These are phyloP conservation scores for Lasiosphaeria hispida DNA, from an alignment of 495 filamentous ascomycete genomes.

Conservation along the genomic window DNA sequence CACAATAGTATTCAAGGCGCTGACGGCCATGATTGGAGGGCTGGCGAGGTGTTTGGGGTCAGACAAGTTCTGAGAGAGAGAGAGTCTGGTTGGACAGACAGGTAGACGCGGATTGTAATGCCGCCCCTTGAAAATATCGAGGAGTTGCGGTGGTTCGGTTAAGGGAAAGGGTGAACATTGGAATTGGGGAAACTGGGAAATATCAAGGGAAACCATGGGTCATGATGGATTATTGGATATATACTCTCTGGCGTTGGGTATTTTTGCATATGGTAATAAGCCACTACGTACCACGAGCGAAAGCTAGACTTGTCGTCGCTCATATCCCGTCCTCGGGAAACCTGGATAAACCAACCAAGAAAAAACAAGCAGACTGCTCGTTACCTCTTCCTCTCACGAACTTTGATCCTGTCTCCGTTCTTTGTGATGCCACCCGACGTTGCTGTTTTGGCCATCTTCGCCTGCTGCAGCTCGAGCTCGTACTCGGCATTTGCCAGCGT, in stretches of 20 bases:
- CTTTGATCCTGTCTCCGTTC: slow-evolving; percentile 77
- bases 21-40: slow-evolving; percentile 36
- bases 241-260: slow-evolving; percentile 1
- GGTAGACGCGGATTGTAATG: too few relatives aligned
- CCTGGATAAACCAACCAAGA: slow-evolving; percentile 8
- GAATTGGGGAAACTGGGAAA: too few relatives aligned
- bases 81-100: not conserved
- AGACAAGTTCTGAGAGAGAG: slow-evolving; percentile 34
- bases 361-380: slow-evolving; percentile 15
- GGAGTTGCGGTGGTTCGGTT: too few relatives aligned
- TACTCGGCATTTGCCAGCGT: slow-evolving; percentile 70
- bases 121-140: too few relatives aligned
- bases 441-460: slow-evolving; percentile 65
- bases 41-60: slow-evolving; percentile 40
- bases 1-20: slow-evolving; percentile 44
- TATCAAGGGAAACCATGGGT: not conserved
- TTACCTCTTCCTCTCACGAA: slow-evolving; percentile 75
- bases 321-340: slow-evolving; percentile 4
- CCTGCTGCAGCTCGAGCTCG: slow-evolving; percentile 65
- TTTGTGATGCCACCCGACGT: slow-evolving; percentile 78
- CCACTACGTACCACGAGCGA: slow-evolving; percentile 2
- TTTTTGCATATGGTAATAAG: slow-evolving; percentile 1
- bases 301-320: slow-evolving; percentile 21
- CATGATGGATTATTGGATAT: slow-evolving; percentile 1
- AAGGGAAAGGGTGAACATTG: too few relatives aligned